Conservation (phyloP, 805 yeast genomes). For the Clavispora fructus region DNA sequence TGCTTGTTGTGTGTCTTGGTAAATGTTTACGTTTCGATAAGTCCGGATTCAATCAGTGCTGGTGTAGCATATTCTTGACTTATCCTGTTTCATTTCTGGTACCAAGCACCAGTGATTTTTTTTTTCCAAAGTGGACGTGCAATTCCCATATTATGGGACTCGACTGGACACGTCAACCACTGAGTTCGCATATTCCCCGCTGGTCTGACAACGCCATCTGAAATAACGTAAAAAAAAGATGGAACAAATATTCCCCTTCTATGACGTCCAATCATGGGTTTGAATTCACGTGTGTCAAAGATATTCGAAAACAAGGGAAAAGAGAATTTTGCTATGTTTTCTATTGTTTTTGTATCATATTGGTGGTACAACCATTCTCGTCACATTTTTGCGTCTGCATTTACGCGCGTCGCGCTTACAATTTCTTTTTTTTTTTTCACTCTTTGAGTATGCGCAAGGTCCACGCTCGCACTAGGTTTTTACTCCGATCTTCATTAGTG, state of each 20-base stretch:
- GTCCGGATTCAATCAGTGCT: neutral
- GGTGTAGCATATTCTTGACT: neutral
- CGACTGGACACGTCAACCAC: too few relatives aligned
- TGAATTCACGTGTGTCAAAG: too few relatives aligned
- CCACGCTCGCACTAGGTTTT: neutral
- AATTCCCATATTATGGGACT: too few relatives aligned
- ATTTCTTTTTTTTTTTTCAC: neutral
- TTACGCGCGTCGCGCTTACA: neutral
- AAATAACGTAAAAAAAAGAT: too few relatives aligned
- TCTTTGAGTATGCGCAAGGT: neutral
- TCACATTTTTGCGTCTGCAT: neutral
- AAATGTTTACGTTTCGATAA: neutral
- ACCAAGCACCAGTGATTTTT: too few relatives aligned
- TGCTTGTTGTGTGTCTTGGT: neutral
- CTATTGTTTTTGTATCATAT: neutral
- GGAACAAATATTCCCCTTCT: too few relatives aligned
- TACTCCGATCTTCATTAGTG: neutral
- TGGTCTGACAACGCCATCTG: too few relatives aligned
- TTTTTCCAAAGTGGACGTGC: too few relatives aligned
- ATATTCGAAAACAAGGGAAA: too few relatives aligned
- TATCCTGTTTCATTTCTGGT: too few relatives aligned
- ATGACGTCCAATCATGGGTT: too few relatives aligned
- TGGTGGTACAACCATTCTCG: neutral
- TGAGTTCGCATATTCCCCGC: too few relatives aligned
- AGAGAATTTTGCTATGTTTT: neutral